These are phyloP conservation scores for Vigna nakashimae DNA, from an alignment of 306 rosid species.

Conservation along the genomic window DNA sequence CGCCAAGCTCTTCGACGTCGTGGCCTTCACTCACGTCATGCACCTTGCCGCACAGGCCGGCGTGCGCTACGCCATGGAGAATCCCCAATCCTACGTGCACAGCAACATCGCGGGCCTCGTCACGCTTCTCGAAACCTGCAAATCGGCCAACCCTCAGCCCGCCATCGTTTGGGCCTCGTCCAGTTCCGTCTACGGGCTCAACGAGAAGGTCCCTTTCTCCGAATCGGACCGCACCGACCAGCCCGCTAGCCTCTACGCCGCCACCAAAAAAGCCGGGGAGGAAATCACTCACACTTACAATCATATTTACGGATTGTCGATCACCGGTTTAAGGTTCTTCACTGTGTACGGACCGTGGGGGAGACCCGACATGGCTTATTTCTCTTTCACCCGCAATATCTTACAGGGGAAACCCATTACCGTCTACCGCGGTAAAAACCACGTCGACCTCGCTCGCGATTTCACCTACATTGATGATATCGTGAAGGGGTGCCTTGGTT, in stretches of 20 bases:
- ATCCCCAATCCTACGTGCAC: conserved; percentile 82
- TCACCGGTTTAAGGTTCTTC: conserved; percentile 84
- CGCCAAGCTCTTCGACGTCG: conserved; percentile 78
- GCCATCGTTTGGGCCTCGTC: conserved; percentile 87
- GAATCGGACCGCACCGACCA: conserved; percentile 79
- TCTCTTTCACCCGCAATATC: conserved; percentile 75
- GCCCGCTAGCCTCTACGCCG: conserved; percentile 82
- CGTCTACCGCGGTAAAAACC: conserved; percentile 79
- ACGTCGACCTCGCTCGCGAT: conserved; percentile 78
- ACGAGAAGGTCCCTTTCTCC: conserved; percentile 74
- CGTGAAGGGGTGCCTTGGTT: conserved; percentile 82
- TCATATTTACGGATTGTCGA: conserved; percentile 80
- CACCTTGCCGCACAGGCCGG: conserved; percentile 98
- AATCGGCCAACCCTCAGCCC: conserved; percentile 80
- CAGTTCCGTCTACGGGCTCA: conserved; percentile 86
- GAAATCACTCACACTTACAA: conserved; percentile 86
- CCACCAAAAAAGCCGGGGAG: conserved; percentile 92
- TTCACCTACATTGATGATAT: conserved; percentile 87
- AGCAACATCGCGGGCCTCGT: conserved; percentile 93
- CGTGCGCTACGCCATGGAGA: conserved; percentile 89
- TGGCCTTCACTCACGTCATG: conserved; percentile 85
- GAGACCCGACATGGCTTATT: conserved; percentile 93
- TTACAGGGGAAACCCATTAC: conserved; percentile 89
- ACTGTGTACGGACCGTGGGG: conserved; percentile 98
- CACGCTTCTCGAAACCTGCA: conserved; percentile 77